Percentiles rank a stretch among this genome's conserved stretches.
Evolutionary conservation across 805 yeast species (phyloP).

Genomic region (Saccharomycopsis fodiens): DNA sequence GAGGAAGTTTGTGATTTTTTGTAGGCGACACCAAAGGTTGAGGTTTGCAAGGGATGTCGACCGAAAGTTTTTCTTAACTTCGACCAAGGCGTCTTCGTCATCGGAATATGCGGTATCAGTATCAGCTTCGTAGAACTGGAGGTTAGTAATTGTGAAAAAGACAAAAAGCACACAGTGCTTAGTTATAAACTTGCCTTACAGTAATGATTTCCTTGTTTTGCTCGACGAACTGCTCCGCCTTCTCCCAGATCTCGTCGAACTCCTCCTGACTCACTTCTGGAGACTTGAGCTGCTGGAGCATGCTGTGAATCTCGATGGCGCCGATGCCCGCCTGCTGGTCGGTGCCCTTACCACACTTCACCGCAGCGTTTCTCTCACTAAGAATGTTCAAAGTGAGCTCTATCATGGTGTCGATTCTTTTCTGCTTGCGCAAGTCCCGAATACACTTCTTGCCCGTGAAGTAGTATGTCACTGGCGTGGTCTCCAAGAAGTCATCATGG

Average conservation of each 20-base stretch:
- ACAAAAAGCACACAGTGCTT: too few species aligned
- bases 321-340: slow-evolving; percentile 46
- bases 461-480: slow-evolving; percentile 41
- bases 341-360: slow-evolving; percentile 47
- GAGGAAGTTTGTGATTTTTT: slow-evolving; percentile 40
- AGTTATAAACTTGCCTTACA: slow-evolving; percentile 69
- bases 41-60: slow-evolving; percentile 63
- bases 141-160: not conserved
- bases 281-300: slow-evolving; percentile 34
- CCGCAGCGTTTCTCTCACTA: slow-evolving; percentile 59
- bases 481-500: slow-evolving; percentile 51
- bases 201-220: slow-evolving; percentile 55
- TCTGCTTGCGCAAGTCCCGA: slow-evolving; percentile 65
- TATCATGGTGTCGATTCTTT: slow-evolving; percentile 57
- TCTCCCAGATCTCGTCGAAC: slow-evolving; percentile 67
- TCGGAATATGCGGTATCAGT: slow-evolving; percentile 13
- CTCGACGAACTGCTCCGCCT: slow-evolving; percentile 52
- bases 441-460: slow-evolving; percentile 60
- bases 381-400: slow-evolving; percentile 59
- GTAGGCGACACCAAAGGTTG: slow-evolving; percentile 48
- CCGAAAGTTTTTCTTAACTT: slow-evolving; percentile 43
- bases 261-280: slow-evolving; percentile 48
- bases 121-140: slow-evolving; percentile 12
- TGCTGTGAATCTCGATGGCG: slow-evolving; percentile 42
- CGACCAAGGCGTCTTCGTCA: slow-evolving; percentile 21